Percentiles rank a stretch among this genome's conserved stretches.
Conservation (phyloP, 2,329 filamentous ascomycete genomes). For the Metarhizium sp. region DNA sequence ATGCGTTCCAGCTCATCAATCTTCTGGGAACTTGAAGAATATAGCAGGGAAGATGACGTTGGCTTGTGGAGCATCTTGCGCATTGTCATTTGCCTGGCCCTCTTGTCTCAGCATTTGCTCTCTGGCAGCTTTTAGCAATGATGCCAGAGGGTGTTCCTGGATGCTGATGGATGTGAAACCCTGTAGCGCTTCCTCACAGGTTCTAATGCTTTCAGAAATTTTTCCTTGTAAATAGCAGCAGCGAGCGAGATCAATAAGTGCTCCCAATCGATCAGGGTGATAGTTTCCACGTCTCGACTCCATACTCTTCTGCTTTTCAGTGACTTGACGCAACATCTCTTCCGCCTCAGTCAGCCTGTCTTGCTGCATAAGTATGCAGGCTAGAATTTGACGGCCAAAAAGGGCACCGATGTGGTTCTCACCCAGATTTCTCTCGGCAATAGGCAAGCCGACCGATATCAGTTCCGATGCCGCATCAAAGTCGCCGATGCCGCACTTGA, state of each 20-base stretch:
- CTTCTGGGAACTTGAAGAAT: no score
- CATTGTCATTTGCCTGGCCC: no score
- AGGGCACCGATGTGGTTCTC: conserved; percentile 6
- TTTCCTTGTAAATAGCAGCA: conserved; percentile 6
- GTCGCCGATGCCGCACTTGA: conserved; percentile 3
- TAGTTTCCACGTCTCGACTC: conserved; percentile 3
- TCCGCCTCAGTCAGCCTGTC: conserved; percentile 1
- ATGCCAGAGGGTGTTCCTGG: background rate
- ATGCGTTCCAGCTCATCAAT: no score
- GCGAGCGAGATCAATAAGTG: conserved; percentile 7
- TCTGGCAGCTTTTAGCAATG: background rate
- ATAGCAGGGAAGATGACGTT: no score
- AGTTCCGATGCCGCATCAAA: background rate
- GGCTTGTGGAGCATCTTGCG: no score
- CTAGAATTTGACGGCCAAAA: conserved; percentile 8
- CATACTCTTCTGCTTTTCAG: conserved; percentile 4
- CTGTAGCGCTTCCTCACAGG: background rate
- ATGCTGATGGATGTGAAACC: background rate
- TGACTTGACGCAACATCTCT: background rate
- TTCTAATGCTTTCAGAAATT: background rate
- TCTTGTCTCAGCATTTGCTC: conserved; percentile 13
- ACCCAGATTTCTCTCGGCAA: conserved; percentile 4
- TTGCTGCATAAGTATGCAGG: conserved; percentile 5
- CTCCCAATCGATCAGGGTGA: conserved; percentile 8
- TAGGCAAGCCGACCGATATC: background rate